Evolutionary conservation across 73 alveolate genomes (phyloP), one percentile per base, ranked within the genome.

Genomic region (Durusdinium trenchii): DNA sequence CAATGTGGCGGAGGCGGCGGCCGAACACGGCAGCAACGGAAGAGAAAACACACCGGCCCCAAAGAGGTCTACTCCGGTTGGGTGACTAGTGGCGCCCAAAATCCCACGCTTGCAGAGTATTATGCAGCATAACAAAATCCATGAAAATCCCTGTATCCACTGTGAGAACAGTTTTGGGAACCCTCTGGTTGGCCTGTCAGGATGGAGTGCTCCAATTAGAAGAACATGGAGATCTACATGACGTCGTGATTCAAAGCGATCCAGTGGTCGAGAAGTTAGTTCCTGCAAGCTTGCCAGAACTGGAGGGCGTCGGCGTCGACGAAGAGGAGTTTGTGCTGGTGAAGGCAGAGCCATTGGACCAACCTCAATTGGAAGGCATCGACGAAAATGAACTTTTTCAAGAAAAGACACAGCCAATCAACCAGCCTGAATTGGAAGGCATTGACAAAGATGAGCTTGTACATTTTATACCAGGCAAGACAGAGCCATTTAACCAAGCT

Each of bases 251-350:
- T 1, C 51, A 78, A 46, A 46, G 20, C 14, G 89, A 78, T 78
- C 45, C 64, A 26, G 89, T 78, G 26, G 57, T 35, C 38, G 28
- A 23, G 64, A 78, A 78, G 89, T 43, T 62, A 36, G 28, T 78
- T 43, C 89, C 89, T 46, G 89, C 89, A 78, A 78, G 89, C 14
- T 75, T 75, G 89, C 61, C 45, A 43, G 89, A 46, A 46, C 64
- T 78, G 7, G 64, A 78, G 64, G n/a, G n/a, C n/a, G n/a, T n/a
- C n/a, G n/a, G n/a, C n/a, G n/a, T n/a, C n/a, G n/a, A n/a, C n/a
- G n/a, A n/a, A n/a, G n/a, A n/a, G n/a, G n/a, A n/a, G n/a, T n/a
- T n/a, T n/a, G n/a, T n/a, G n/a, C n/a, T n/a, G n/a, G 3, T 71
- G 50, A 18, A 71, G 84, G 12, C 84, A 71, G 42, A 71, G 51